Evolutionary conservation across 2,329 filamentous ascomycete species (phyloP), one percentile per base, ranked within the genome.

Genomic region (Colletotrichum sp.): DNA sequence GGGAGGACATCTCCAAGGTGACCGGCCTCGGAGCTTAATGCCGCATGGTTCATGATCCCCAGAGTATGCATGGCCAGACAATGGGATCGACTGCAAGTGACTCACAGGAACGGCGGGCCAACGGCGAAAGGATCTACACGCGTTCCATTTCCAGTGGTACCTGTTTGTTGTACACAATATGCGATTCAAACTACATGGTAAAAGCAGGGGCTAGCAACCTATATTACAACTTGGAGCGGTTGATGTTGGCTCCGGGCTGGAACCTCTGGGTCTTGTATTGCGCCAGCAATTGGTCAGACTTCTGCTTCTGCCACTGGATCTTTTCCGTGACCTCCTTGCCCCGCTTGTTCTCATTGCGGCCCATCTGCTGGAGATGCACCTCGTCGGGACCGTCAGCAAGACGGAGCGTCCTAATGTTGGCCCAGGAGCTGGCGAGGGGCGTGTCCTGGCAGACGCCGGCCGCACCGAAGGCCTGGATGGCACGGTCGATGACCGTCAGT

Each of bases 341-440:
- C 78, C 91, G 90, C 85, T 90, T 94, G 84, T 95, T 96, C 89
- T 97, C 95, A 80, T 95, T 95, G 80, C 90, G 89, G 18, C 95
- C 95, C 88, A 97, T 88, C 87, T 97, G 95, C 84, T 95, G 89
- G 79, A 96, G 86, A 85, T 98, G 97, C 77, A 99, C 97, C 91
- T 99, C 97, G 86, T 99, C 97, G 0, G 97, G 97, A 0, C 97
- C 97, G 85, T 99, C 97, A 1, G 95, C 96, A 80, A 98, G 92
- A 77, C 95, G 90, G 85, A 98, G 89, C 8, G 96, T 98, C 75
- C 96, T 90, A 81, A 96, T 95, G 77, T 90, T 88, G 24, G 95
- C 92, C 93, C 95, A 98, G 92, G 96, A 93, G 83, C 89, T 90
- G 15, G 96, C 96, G 78, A 99, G 88, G 24, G 97, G 97, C 3